Evolutionary conservation across 345 rosid species (phyloP).

Genomic region (Eucalyptus grandis): DNA sequence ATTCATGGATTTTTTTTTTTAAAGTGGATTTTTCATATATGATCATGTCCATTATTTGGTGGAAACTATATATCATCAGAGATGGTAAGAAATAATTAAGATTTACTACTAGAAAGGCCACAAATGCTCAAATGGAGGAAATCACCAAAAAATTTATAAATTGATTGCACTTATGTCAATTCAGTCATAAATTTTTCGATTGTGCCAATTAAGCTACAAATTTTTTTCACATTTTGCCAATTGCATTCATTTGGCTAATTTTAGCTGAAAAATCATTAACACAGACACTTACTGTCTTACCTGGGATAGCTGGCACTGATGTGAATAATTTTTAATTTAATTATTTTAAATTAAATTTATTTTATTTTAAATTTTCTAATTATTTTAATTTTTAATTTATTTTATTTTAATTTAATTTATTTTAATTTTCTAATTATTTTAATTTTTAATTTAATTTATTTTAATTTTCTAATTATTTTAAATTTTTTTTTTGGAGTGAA

Average conservation of each 20-base stretch:
- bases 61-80: neutral
- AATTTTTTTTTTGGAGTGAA: neutral
- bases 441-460: too few relatives aligned
- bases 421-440: too few relatives aligned
- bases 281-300: rapidly evolving
- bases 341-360: too few relatives aligned
- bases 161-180: too few relatives aligned
- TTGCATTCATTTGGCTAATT: neutral
- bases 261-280: too few relatives aligned
- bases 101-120: neutral
- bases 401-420: too few relatives aligned
- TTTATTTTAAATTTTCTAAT: too few relatives aligned
- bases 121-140: neutral
- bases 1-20: neutral
- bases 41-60: neutral
- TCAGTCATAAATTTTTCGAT: too few relatives aligned
- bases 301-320: rapidly evolving
- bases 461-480: too few relatives aligned
- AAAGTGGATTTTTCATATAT: neutral
- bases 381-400: too few relatives aligned
- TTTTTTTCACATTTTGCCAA: neutral
- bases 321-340: too few relatives aligned
- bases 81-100: neutral
- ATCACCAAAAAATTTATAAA: neutral
- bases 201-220: too few relatives aligned